Evolutionary conservation across 345 rosid species (phyloP).

Genomic region (Hibiscus tridactylites): DNA sequence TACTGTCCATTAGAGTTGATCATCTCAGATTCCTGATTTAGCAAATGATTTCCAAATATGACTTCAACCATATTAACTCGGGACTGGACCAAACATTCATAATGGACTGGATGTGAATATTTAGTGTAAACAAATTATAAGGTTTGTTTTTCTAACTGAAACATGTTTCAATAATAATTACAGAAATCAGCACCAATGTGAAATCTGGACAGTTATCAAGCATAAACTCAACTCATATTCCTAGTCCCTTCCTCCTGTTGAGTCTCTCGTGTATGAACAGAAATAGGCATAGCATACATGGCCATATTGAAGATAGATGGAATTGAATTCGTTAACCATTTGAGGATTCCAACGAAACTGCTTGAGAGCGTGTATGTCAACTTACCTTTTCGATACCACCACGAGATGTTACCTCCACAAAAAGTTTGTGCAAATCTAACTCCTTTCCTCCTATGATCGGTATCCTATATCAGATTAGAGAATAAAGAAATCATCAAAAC

Average conservation of each 20-base stretch:
- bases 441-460: conserved; percentile 92
- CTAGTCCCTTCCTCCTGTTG: background rate
- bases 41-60: background rate
- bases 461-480: conserved; percentile 39
- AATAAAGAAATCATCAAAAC: background rate
- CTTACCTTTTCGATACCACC: conserved; percentile 92
- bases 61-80: background rate
- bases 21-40: background rate
- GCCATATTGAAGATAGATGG: background rate
- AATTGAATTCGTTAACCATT: background rate
- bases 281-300: background rate
- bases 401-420: conserved; percentile 86
- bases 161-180: background rate
- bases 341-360: background rate
- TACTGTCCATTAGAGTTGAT: background rate
- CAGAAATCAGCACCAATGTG: background rate
- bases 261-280: background rate
- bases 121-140: background rate
- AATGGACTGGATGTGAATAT: background rate
- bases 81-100: background rate
- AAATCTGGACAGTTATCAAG: background rate
- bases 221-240: background rate
- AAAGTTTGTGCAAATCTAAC: conserved; percentile 82
- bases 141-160: background rate
- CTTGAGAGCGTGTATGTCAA: background rate